phyloP scores from a whole-genome alignment of 1,284 basidiomycete genomes.

The Exobasidium rhododendri region DNA sequence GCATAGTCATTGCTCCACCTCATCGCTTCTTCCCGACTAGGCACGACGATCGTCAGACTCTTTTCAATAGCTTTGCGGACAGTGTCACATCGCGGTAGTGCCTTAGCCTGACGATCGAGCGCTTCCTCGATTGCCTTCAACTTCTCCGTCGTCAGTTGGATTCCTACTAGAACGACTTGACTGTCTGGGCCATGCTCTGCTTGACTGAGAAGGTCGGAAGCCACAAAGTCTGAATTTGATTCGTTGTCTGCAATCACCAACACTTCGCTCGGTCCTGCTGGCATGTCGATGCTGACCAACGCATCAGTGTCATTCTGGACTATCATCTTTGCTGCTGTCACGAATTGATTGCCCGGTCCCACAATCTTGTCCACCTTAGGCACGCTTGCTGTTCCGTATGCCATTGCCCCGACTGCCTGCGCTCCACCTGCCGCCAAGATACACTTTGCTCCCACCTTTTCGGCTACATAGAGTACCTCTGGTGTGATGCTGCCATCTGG shows the following conservation, averaged over 20 bases:
- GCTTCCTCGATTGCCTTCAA: conserved; percentile 76
- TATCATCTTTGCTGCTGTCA: conserved; percentile 98
- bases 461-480: conserved; percentile 52
- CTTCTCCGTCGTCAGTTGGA: conserved; percentile 66
- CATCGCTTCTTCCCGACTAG: conserved; percentile 71
- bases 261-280: conserved; percentile 78
- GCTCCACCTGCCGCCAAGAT: conserved; percentile 72
- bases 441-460: conserved; percentile 42
- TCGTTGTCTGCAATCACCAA: conserved; percentile 74
- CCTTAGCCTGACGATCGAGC: conserved; percentile 82
- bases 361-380: conserved; percentile 99
- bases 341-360: conserved; percentile 98
- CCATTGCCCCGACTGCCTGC: conserved; percentile 94
- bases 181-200: conserved; percentile 96
- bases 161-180: conserved; percentile 87
- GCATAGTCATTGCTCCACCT: conserved; percentile 94
- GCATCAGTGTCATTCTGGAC: conserved; percentile 99
- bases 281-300: conserved; percentile 96
- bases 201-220: conserved; percentile 92
- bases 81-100: conserved; percentile 82
- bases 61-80: conserved; percentile 85
- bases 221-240: conserved; percentile 83
- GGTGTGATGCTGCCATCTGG: conserved; percentile 50
- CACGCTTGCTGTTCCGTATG: conserved; percentile 89
- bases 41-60: conserved; percentile 79